Evolutionary conservation across 139 green algal species (phyloP).

Genomic region (Chlorokybus atmophyticus): DNA sequence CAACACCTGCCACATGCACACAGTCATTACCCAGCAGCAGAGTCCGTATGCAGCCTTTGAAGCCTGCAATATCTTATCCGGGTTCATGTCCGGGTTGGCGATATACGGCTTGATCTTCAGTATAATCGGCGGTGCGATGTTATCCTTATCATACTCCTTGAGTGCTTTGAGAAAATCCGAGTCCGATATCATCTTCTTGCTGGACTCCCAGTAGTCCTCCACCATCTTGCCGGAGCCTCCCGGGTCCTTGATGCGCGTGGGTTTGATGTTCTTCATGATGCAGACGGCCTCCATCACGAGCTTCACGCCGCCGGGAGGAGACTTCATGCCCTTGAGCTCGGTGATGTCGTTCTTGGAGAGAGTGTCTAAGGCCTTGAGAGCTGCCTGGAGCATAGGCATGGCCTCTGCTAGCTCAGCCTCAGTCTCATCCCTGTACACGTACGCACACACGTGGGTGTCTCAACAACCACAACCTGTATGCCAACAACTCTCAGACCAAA

Average conservation of each 20-base stretch:
- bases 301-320: constrained; percentile 28
- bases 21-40: constrained; percentile 47
- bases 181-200: constrained; percentile 33
- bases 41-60: constrained; percentile 51
- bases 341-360: constrained; percentile 40
- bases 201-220: constrained; percentile 61
- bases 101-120: constrained; percentile 47
- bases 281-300: constrained; percentile 65
- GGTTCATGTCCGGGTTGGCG: constrained; percentile 49
- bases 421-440: constrained; percentile 34
- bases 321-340: constrained; percentile 38
- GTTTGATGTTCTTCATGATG: constrained; percentile 61
- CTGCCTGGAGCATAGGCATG: constrained; percentile 32
- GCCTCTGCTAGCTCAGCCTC: constrained; percentile 35
- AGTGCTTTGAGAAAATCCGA: constrained; percentile 39
- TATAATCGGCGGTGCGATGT: constrained; percentile 43
- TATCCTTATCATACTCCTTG: constrained; percentile 46
- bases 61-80: constrained; percentile 41
- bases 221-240: constrained; percentile 55
- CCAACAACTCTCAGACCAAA: too few species aligned
- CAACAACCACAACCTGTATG: too few species aligned
- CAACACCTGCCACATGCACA: too few species aligned
- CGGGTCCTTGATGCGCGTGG: constrained; percentile 49
- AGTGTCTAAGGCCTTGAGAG: constrained; percentile 36
- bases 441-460: too few species aligned